These are phyloP conservation scores for Fusarium setosum DNA, from an alignment of 2,329 filamentous ascomycete genomes.

Conservation along the genomic window DNA sequence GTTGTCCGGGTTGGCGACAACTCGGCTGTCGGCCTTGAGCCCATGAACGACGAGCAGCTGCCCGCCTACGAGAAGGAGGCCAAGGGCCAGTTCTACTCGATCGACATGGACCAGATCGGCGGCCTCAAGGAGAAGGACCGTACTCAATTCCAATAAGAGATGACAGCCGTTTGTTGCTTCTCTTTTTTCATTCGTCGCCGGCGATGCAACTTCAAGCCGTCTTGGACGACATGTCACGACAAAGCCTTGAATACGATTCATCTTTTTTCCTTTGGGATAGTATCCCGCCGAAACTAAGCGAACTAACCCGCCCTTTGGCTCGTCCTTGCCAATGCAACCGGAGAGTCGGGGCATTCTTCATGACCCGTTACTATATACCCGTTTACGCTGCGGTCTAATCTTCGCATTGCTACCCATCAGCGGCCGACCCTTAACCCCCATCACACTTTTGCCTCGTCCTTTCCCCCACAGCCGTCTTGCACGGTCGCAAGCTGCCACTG, in stretches of 20 bases:
- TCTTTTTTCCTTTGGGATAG: slow-evolving; percentile 17
- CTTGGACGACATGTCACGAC: slow-evolving; percentile 42
- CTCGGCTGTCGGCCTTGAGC: slow-evolving; percentile 87
- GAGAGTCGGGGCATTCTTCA: slow-evolving; percentile 38
- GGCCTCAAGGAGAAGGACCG: slow-evolving; percentile 90
- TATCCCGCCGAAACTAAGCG: slow-evolving; percentile 32
- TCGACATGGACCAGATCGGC: slow-evolving; percentile 94
- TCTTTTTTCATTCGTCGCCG: slow-evolving; percentile 36
- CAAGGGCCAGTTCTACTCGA: slow-evolving; percentile 85
- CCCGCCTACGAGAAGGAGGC: slow-evolving; percentile 90
- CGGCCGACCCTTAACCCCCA: slow-evolving; percentile 31
- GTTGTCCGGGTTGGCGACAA: slow-evolving; percentile 92
- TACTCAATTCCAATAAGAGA: slow-evolving; percentile 49
- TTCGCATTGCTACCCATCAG: slow-evolving; percentile 43
- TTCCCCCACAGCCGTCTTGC: slow-evolving; percentile 14
- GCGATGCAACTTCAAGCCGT: slow-evolving; percentile 41
- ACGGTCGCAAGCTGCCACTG: slow-evolving; percentile 31
- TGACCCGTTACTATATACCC: slow-evolving; percentile 46
- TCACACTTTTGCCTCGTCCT: slow-evolving; percentile 24
- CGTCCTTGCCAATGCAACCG: slow-evolving; percentile 30
- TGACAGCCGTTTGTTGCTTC: slow-evolving; percentile 17
- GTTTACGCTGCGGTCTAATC: slow-evolving; percentile 45
- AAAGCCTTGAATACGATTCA: slow-evolving; percentile 34
- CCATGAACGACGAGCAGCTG: slow-evolving; percentile 81
- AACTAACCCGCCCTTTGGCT: slow-evolving; percentile 34